These are phyloP conservation scores for Leishmania martiniquensis DNA, from an alignment of 208 protist species.

Conservation along the genomic window DNA sequence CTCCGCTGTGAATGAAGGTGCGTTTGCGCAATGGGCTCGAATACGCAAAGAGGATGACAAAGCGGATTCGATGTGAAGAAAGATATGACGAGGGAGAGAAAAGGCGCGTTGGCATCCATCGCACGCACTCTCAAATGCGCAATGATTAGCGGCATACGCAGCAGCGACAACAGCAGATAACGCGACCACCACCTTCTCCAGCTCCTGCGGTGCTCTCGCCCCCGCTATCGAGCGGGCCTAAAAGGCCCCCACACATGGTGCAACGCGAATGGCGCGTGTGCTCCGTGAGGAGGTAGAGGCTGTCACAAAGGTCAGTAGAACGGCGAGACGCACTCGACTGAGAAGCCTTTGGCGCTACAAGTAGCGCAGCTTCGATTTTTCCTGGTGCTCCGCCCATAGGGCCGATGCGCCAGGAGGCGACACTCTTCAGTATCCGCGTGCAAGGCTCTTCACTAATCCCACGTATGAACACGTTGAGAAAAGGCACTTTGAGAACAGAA, in stretches of 20 bases:
- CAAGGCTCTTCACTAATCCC: too few species aligned
- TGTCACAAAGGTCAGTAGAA: not conserved
- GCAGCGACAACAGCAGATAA: not conserved
- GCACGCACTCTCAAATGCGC: not conserved
- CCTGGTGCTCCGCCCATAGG: not conserved
- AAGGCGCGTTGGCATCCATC: not conserved
- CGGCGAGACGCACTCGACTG: not conserved
- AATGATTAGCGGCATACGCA: not conserved
- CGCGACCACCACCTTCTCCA: not conserved
- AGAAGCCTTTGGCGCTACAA: not conserved
- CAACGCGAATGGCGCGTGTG: too few species aligned
- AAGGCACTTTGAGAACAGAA: not conserved
- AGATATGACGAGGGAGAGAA: not conserved
- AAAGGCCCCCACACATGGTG: too few species aligned
- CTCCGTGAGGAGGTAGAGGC: not conserved
- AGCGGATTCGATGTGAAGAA: not conserved
- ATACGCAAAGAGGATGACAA: not conserved
- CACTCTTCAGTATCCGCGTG: not conserved
- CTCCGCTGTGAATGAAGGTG: not conserved
- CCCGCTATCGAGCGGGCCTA: too few species aligned
- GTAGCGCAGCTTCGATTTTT: not conserved
- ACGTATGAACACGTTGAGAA: too few species aligned
- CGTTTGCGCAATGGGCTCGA: not conserved
- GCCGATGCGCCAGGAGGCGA: not conserved
- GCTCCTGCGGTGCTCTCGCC: too few species aligned